Conservation (phyloP, 148 eudicot species). For the Rhododendron molle region DNA sequence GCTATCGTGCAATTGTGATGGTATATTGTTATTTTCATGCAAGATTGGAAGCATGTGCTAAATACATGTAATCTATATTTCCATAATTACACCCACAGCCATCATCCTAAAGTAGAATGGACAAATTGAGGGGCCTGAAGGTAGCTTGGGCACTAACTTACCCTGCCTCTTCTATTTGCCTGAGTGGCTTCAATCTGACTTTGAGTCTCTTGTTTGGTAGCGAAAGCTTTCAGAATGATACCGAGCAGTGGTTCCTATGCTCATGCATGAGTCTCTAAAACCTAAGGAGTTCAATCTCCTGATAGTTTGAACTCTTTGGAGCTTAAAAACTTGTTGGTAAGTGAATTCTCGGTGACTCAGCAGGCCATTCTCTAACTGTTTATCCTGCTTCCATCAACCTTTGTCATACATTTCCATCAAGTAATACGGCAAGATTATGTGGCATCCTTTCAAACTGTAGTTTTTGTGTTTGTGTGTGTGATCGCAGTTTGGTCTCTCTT, state of each 20-base stretch:
- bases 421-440: not conserved
- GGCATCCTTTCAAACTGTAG: not conserved
- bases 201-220: not conserved
- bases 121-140: not conserved
- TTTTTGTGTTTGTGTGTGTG: not conserved
- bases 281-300: not conserved
- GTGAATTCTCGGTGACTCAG: not conserved
- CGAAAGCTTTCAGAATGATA: not conserved
- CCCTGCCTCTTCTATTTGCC: not conserved
- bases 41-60: not conserved
- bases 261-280: not conserved
- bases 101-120: not conserved
- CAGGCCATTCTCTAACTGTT: not conserved
- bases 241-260: not conserved
- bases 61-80: not conserved
- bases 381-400: not conserved
- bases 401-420: not conserved
- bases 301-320: not conserved
- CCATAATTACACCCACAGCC: not conserved
- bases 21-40: not conserved
- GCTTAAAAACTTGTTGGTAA: not conserved
- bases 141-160: not conserved
- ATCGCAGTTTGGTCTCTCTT: not conserved
- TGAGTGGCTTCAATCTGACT: not conserved
- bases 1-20: not conserved